These are phyloP conservation scores for Fusarium equiseti DNA, from an alignment of 2,329 filamentous ascomycete genomes.

Conservation along the genomic window DNA sequence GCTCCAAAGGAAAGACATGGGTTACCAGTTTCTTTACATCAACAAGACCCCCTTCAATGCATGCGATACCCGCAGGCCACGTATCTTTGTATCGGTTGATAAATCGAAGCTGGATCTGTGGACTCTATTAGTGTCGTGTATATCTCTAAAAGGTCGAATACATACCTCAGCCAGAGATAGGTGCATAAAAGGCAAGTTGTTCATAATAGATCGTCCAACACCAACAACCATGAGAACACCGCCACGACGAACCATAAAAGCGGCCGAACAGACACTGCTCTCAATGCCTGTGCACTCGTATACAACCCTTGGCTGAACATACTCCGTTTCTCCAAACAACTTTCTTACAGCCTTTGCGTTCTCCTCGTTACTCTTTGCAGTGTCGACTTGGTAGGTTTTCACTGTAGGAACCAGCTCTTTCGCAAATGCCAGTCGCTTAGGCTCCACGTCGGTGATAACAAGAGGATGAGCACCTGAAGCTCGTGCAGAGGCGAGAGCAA, in stretches of 20 bases:
- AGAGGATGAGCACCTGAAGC: slow-evolving; percentile 73
- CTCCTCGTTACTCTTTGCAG: slow-evolving; percentile 57
- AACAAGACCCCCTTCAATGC: slow-evolving; percentile 69
- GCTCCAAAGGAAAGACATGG: slow-evolving; percentile 72
- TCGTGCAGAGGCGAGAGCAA: slow-evolving; percentile 67
- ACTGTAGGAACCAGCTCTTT: slow-evolving; percentile 67
- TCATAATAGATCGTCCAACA: slow-evolving; percentile 71
- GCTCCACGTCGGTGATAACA: slow-evolving; percentile 73
- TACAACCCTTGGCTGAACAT: slow-evolving; percentile 68
- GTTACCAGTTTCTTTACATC: slow-evolving; percentile 71
- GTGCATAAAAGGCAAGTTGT: slow-evolving; percentile 76
- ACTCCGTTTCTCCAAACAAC: slow-evolving; percentile 67
- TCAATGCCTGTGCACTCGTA: slow-evolving; percentile 76
- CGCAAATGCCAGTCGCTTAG: slow-evolving; percentile 67
- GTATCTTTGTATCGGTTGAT: slow-evolving; percentile 79
- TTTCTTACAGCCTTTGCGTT: slow-evolving; percentile 65
- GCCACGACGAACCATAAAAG: slow-evolving; percentile 67
- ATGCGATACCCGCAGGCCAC: slow-evolving; percentile 74
- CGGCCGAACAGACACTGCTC: slow-evolving; percentile 70
- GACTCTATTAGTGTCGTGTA: background rate
- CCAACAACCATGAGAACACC: slow-evolving; percentile 74
- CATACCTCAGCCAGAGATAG: slow-evolving; percentile 69
- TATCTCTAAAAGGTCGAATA: background rate
- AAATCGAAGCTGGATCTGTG: slow-evolving; percentile 72
- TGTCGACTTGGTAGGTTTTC: slow-evolving; percentile 66